Percentiles rank a stretch among this genome's conserved stretches.
Evolutionary conservation across 2,329 filamentous ascomycete genomes (phyloP).

Genomic region (Drechslerella coelobrocha): DNA sequence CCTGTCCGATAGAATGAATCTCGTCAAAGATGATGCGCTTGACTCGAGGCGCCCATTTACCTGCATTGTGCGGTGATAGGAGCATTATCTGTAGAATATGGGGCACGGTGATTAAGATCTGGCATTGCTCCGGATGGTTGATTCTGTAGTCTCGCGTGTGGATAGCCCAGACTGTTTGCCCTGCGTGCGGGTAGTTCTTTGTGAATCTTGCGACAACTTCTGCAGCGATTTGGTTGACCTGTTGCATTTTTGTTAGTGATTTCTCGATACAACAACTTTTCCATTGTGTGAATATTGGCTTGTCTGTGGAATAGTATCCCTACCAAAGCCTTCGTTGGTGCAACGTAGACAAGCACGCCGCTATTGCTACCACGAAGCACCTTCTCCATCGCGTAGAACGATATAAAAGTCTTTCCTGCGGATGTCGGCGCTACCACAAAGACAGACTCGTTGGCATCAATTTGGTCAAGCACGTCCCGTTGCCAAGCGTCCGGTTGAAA

Average conservation of each 20-base stretch:
- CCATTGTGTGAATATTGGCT: too few relatives aligned
- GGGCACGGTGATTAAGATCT: conserved; percentile 78
- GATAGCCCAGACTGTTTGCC: conserved; percentile 77
- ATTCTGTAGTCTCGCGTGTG: conserved; percentile 77
- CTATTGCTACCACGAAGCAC: conserved; percentile 72
- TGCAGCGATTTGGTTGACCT: conserved; percentile 78
- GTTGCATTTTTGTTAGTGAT: conserved; percentile 4
- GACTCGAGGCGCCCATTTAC: conserved; percentile 71
- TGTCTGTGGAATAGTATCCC: not conserved
- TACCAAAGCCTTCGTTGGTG: conserved; percentile 77
- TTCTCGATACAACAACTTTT: not conserved
- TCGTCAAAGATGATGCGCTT: conserved; percentile 83
- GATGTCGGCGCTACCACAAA: conserved; percentile 80
- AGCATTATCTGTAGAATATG: conserved; percentile 82
- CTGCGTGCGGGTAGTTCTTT: conserved; percentile 67
- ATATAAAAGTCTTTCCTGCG: conserved; percentile 83
- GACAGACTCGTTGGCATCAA: conserved; percentile 73
- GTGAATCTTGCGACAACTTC: conserved; percentile 77
- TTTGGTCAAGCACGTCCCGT: conserved; percentile 72
- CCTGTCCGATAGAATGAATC: conserved; percentile 79
- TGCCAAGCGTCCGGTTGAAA: conserved; percentile 82
- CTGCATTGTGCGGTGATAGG: conserved; percentile 69
- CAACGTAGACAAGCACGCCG: conserved; percentile 77
- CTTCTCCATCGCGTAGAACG: conserved; percentile 83
- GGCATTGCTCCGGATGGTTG: conserved; percentile 75